Evolutionary conservation across 164 flowering plant species (phyloP).

Genomic region (grape (Vitis vinifera)): ASM3070453v1 NC_081819.1:13059501-13060000

Average conservation of each 20-base stretch:
- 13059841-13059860: slow-evolving; percentile 52
- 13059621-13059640: too few relatives aligned
- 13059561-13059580: too few relatives aligned
- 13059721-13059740: too few relatives aligned
- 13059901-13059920: neutral
- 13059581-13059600: too few relatives aligned
- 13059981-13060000: slow-evolving; percentile 66
- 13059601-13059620: too few relatives aligned
- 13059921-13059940: slow-evolving; percentile 33
- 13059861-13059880: neutral
- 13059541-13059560: too few relatives aligned
- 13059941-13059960: slow-evolving; percentile 73
- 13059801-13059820: slow-evolving; percentile 55
- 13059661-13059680: too few relatives aligned
- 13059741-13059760: neutral
- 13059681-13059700: too few relatives aligned
- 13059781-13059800: slow-evolving; percentile 51
- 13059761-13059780: neutral
- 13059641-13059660: too few relatives aligned
- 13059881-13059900: neutral
- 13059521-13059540: too few relatives aligned
- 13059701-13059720: too few relatives aligned
- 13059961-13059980: slow-evolving; percentile 71
- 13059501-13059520: too few relatives aligned
- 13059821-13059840: slow-evolving; percentile 55